These are phyloP conservation scores for Rhododendron ferrugineum DNA, from an alignment of 148 eudicot species.

Conservation along the genomic window DNA sequence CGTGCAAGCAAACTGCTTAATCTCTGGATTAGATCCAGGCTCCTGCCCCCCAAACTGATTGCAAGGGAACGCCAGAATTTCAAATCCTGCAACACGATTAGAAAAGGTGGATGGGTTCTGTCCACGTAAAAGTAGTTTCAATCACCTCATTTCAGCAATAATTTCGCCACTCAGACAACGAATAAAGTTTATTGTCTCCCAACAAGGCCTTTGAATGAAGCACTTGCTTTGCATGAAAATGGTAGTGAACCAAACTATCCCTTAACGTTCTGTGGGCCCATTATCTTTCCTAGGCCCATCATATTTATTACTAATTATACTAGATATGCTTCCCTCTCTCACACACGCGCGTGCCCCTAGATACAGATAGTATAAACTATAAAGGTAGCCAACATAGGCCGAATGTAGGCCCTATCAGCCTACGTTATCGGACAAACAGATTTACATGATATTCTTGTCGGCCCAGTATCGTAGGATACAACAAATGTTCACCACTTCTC, in stretches of 20 bases:
- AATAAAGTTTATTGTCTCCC: neutral
- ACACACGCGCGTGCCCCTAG: neutral
- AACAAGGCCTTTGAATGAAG: neutral
- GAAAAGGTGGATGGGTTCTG: neutral
- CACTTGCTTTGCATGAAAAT: neutral
- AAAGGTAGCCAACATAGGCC: neutral
- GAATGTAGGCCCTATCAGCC: neutral
- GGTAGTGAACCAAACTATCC: neutral
- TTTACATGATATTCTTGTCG: neutral
- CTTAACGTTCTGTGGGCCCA: neutral
- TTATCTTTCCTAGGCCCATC: neutral
- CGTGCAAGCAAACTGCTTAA: slow-evolving; percentile 85
- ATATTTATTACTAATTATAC: neutral
- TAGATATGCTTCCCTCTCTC: neutral
- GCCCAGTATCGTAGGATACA: too few species aligned
- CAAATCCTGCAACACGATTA: slow-evolving; percentile 55
- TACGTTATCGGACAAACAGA: neutral
- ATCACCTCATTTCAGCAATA: neutral
- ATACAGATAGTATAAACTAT: neutral
- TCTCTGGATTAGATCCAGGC: slow-evolving; percentile 84
- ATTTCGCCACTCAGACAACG: neutral
- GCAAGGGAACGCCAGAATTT: slow-evolving; percentile 91
- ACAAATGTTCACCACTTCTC: too few species aligned
- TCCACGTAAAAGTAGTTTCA: neutral
- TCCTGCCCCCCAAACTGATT: slow-evolving; percentile 97